phyloP scores from a whole-genome alignment of 495 filamentous ascomycete species.

The Xylaria scruposa region DNA sequence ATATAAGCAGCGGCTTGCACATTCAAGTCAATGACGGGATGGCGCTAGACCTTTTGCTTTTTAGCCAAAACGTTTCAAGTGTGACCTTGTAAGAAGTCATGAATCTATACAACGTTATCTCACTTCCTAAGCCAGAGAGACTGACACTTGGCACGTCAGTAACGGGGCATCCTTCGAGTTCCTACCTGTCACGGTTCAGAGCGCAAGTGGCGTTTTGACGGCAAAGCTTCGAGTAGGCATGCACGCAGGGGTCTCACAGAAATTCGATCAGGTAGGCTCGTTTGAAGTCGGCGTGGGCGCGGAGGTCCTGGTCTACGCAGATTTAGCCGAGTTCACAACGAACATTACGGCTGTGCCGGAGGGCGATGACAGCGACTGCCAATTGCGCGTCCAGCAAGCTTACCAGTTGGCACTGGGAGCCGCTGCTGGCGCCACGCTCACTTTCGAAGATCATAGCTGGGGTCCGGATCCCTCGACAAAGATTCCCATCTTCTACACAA shows the following conservation, averaged over 20 bases:
- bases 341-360: slow-evolving; percentile 49
- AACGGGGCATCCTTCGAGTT: slow-evolving; percentile 63
- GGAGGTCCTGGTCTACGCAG: slow-evolving; percentile 53
- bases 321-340: slow-evolving; percentile 60
- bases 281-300: slow-evolving; percentile 54
- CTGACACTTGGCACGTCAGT: slow-evolving; percentile 34
- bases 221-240: slow-evolving; percentile 55
- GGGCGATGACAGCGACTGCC: slow-evolving; percentile 45
- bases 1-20: slow-evolving; percentile 60
- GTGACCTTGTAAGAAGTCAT: slow-evolving; percentile 52
- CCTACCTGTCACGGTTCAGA: slow-evolving; percentile 57
- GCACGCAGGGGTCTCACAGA: slow-evolving; percentile 51
- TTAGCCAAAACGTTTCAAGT: slow-evolving; percentile 51
- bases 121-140: slow-evolving; percentile 4
- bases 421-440: slow-evolving; percentile 57
- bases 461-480: slow-evolving; percentile 54
- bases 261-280: too few species aligned
- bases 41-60: slow-evolving; percentile 50
- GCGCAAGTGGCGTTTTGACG: slow-evolving; percentile 47
- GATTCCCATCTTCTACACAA: slow-evolving; percentile 61
- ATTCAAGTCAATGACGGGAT: slow-evolving; percentile 57
- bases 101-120: neutral
- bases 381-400: slow-evolving; percentile 50
- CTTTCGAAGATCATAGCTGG: slow-evolving; percentile 52
- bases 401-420: slow-evolving; percentile 60